Percentiles rank a stretch among this genome's conserved stretches.
phyloP scores from a whole-genome alignment of 2,329 filamentous ascomycete genomes.

The Diaporthe capsici region DNA sequence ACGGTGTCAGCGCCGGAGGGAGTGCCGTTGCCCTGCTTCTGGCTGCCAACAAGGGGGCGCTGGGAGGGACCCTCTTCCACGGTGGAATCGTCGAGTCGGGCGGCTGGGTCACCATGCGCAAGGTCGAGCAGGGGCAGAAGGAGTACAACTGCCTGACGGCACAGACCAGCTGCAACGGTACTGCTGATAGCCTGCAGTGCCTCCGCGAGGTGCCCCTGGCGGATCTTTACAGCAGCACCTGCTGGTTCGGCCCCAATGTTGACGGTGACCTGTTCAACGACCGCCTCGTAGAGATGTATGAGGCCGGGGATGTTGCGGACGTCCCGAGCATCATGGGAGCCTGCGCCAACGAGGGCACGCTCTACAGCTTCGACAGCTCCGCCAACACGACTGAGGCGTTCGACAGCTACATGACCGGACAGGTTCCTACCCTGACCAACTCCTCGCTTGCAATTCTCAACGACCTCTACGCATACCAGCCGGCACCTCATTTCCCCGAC shows the following conservation, averaged over 20 bases:
- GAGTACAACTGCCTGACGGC: conserved; percentile 19
- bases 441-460: conserved; percentile 12
- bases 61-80: conserved; percentile 20
- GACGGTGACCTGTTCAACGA: conserved; percentile 13
- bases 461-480: conserved; percentile 24
- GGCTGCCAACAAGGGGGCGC: background rate
- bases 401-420: conserved; percentile 4
- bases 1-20: conserved; percentile 71
- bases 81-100: conserved; percentile 18
- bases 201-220: background rate
- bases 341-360: conserved; percentile 28
- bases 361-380: conserved; percentile 30
- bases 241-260: conserved; percentile 28
- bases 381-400: conserved; percentile 6
- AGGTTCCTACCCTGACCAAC: conserved; percentile 23
- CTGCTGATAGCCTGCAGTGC: conserved; percentile 13
- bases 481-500: background rate
- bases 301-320: conserved; percentile 2
- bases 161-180: conserved; percentile 14
- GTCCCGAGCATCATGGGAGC: conserved; percentile 29
- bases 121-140: conserved; percentile 4
- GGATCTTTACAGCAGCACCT: conserved; percentile 25
- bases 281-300: conserved; percentile 26
- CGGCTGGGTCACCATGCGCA: conserved; percentile 27
- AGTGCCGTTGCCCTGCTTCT: conserved; percentile 30